Percentiles rank a stretch among this genome's conserved stretches.
phyloP scores from a whole-genome alignment of 306 rosid species.

The Prunus salicina region DNA sequence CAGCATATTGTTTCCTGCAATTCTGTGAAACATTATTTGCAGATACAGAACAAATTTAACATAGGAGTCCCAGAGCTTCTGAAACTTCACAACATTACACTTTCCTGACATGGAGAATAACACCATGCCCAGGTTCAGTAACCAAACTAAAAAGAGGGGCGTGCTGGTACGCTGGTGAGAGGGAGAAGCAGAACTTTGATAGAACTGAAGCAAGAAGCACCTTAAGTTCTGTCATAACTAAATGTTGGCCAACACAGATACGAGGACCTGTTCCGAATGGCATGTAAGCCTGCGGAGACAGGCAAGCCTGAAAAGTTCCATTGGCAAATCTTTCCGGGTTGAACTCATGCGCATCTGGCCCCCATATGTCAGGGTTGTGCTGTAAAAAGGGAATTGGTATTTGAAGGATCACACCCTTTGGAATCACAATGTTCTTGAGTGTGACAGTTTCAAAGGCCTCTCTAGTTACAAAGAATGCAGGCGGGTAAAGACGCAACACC shows the following conservation, averaged over 20 bases:
- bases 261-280: constrained; percentile 64
- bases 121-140: constrained; percentile 31
- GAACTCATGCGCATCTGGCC: constrained; percentile 51
- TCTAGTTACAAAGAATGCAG: constrained; percentile 35
- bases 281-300: constrained; percentile 47
- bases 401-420: constrained; percentile 56
- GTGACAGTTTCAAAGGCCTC: constrained; percentile 36
- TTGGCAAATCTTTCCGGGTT: constrained; percentile 59
- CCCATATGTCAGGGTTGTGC: constrained; percentile 54
- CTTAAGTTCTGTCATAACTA: constrained; percentile 58
- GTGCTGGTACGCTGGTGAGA: constrained; percentile 31
- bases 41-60: neutral
- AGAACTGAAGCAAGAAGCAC: constrained; percentile 35
- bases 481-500: constrained; percentile 59
- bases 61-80: neutral
- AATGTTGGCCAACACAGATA: constrained; percentile 51
- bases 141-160: constrained; percentile 26
- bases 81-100: neutral
- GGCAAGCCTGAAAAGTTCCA: constrained; percentile 52
- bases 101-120: constrained; percentile 5
- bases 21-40: neutral
- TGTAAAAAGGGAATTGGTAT: constrained; percentile 51
- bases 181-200: constrained; percentile 27
- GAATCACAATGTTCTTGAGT: constrained; percentile 42
- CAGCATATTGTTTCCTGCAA: no score